phyloP scores from a whole-genome alignment of 108 stramenopile genomes.

The Schizochytrium sp. region DNA sequence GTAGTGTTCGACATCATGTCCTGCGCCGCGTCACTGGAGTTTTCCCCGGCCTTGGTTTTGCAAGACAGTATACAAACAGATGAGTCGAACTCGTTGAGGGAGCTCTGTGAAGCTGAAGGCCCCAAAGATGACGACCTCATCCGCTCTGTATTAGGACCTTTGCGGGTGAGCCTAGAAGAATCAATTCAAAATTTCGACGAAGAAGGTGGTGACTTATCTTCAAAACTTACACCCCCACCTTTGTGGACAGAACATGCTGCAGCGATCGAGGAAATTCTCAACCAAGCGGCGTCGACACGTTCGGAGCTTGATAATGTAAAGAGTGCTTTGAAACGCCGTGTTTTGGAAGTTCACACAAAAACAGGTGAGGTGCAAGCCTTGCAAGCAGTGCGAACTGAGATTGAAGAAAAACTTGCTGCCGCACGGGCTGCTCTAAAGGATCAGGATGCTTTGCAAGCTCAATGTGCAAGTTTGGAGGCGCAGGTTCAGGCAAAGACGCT shows the following conservation, averaged over 20 bases:
- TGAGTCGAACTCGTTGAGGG: too few species aligned
- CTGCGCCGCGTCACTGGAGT: too few species aligned
- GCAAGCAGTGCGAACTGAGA: constrained; percentile 25
- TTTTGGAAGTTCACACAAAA: constrained; percentile 32
- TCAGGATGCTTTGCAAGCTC: background rate
- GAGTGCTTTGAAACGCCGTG: constrained; percentile 49
- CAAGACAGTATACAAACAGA: too few species aligned
- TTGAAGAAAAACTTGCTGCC: constrained; percentile 27
- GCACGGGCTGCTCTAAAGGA: constrained; percentile 14
- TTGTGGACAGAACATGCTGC: background rate
- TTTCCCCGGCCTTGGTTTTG: too few species aligned
- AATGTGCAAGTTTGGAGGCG: background rate
- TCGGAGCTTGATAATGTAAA: constrained; percentile 52
- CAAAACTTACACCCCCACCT: background rate
- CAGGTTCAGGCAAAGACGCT: background rate
- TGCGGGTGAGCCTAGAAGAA: background rate
- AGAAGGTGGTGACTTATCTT: background rate
- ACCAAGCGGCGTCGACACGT: background rate
- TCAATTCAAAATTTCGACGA: background rate
- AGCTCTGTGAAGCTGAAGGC: too few species aligned
- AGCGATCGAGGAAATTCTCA: background rate
- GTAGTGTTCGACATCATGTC: too few species aligned
- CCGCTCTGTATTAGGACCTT: too few species aligned
- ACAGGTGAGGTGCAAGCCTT: background rate
- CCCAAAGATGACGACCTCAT: too few species aligned